These are phyloP conservation scores for Pleomassaria siparia DNA, from an alignment of 2,329 filamentous ascomycete genomes.

Conservation along the genomic window DNA sequence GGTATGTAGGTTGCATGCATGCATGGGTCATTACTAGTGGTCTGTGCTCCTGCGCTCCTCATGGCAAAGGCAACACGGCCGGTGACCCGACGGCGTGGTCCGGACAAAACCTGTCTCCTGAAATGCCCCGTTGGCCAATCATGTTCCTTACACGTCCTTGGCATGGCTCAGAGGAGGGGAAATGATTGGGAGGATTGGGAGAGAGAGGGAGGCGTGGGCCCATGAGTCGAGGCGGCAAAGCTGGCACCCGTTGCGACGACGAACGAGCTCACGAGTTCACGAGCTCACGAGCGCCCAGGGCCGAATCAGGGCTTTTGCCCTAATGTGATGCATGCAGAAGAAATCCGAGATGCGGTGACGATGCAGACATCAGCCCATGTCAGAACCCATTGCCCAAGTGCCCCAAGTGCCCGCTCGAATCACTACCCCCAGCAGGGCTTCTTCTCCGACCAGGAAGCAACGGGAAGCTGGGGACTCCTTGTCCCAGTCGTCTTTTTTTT, in stretches of 20 bases:
- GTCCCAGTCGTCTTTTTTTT: constrained; percentile 20
- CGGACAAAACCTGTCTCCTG: constrained; percentile 15
- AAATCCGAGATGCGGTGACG: constrained; percentile 21
- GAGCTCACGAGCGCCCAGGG: constrained; percentile 17
- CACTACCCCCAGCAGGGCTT: constrained; percentile 18
- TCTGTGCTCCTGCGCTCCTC: constrained; percentile 7
- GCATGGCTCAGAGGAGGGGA: neutral
- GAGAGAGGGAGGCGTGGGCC: too few species aligned
- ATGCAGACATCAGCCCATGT: constrained; percentile 42
- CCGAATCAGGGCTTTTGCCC: constrained; percentile 23
- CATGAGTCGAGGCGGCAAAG: constrained; percentile 20
- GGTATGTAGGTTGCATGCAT: too few species aligned
- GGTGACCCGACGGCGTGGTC: constrained; percentile 18
- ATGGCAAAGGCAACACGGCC: constrained; percentile 13
- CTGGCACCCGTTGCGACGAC: too few species aligned
- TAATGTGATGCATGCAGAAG: constrained; percentile 35
- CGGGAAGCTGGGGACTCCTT: constrained; percentile 36
- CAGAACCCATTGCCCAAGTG: constrained; percentile 31
- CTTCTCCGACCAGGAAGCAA: constrained; percentile 27
- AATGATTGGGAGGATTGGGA: constrained; percentile 3
- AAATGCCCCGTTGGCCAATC: constrained; percentile 17
- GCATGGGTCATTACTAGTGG: constrained; percentile 3
- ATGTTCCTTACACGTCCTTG: neutral
- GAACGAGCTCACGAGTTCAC: neutral
- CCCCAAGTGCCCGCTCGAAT: constrained; percentile 36